Conservation (phyloP, 345 rosid species). For the Erysimum cheiranthoides region DNA sequence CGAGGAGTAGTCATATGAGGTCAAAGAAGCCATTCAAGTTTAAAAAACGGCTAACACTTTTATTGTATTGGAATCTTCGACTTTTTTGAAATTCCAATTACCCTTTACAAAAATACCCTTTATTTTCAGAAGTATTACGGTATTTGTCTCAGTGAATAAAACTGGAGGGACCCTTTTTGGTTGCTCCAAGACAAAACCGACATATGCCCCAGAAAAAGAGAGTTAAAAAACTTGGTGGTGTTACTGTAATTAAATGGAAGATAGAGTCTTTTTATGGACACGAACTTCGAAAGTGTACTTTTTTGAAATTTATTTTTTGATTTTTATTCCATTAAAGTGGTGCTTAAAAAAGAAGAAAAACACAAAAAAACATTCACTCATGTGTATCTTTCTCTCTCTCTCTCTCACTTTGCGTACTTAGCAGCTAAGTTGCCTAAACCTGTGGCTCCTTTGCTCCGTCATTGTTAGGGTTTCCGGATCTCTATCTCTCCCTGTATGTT, state of each 20-base stretch:
- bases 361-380: constrained; percentile 37
- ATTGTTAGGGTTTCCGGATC: constrained; percentile 47
- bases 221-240: constrained; percentile 15
- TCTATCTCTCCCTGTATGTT: constrained; percentile 34
- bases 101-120: constrained; percentile 9
- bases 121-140: not conserved
- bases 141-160: not conserved
- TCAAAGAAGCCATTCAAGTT: constrained; percentile 35
- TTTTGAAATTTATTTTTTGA: not conserved
- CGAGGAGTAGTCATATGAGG: constrained; percentile 38
- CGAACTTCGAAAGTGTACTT: constrained; percentile 35
- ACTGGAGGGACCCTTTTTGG: not conserved
- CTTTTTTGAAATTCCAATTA: constrained; percentile 32
- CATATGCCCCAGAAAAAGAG: not conserved
- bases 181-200: constrained; percentile 10
- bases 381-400: constrained; percentile 11
- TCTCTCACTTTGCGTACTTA: constrained; percentile 48
- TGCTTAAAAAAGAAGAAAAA: constrained; percentile 15
- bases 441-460: constrained; percentile 34
- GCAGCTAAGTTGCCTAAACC: constrained; percentile 56
- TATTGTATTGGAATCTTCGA: constrained; percentile 25
- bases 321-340: constrained; percentile 3
- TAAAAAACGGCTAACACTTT: constrained; percentile 18
- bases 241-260: constrained; percentile 19
- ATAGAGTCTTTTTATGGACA: constrained; percentile 21